Conservation (phyloP, 179 eudicot species). For the Dionaea muscipula region DNA sequence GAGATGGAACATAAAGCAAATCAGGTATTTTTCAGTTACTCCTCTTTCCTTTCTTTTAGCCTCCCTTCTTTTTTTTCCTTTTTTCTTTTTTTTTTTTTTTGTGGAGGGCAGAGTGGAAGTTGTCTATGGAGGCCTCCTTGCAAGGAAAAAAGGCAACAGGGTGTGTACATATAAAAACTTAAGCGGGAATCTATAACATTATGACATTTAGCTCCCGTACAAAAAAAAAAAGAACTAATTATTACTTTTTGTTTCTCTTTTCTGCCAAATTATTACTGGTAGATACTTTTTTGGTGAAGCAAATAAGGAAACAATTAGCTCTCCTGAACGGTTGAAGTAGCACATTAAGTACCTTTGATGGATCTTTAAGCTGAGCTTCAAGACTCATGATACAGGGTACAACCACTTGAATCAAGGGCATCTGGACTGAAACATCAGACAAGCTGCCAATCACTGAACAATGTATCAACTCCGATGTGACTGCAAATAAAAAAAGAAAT, state of each 20-base stretch:
- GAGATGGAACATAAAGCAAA: conserved; percentile 11
- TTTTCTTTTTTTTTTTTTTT: too few relatives aligned
- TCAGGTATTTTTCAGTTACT: neutral
- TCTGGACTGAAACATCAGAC: conserved; percentile 51
- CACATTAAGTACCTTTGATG: conserved; percentile 56
- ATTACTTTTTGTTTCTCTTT: too few relatives aligned
- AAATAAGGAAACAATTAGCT: neutral
- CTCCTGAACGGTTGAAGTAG: neutral
- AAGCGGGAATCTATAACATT: too few relatives aligned
- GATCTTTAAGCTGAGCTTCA: conserved; percentile 67
- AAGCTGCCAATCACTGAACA: conserved; percentile 63
- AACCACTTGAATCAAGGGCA: conserved; percentile 81
- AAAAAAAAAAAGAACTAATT: too few relatives aligned
- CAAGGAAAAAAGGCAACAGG: too few relatives aligned
- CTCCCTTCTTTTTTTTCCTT: too few relatives aligned
- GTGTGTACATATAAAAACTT: too few relatives aligned
- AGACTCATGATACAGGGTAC: conserved; percentile 91
- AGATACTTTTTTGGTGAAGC: neutral
- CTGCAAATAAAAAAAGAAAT: conserved; percentile 29
- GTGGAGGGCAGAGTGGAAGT: too few relatives aligned
- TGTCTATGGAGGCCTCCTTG: too few relatives aligned
- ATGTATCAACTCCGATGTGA: conserved; percentile 88
- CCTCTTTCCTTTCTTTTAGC: neutral
- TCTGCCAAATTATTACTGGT: neutral
- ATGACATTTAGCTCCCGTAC: too few relatives aligned